Evolutionary conservation across 2,329 filamentous ascomycete species (phyloP), one percentile per base, ranked within the genome.

Genomic region (Alternaria novae-zelandiae): DNA sequence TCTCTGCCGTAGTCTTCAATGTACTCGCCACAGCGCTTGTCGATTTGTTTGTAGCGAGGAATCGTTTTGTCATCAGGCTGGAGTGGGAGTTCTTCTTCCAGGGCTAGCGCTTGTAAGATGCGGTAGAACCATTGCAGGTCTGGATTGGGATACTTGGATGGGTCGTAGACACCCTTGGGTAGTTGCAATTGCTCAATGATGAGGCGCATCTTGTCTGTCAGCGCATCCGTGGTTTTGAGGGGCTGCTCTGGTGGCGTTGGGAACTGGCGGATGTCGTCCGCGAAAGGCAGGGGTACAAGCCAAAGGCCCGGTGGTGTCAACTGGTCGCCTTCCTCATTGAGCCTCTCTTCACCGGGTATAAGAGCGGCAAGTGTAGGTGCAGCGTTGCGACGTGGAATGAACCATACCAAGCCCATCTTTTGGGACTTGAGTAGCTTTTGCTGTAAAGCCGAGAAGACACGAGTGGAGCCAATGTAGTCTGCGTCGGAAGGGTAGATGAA

Each of bases 401-500:
- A 96, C 96, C 96, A 99, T 0, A 92, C 93, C 10, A 99, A 82
- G 2, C 88, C 96, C 73, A 97, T 88, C 74, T 95, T 97, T 54
- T 93, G 85, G 53, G 91, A 89, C 59, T 89, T 88, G 5, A 95
- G 81, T 2, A 99, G 85, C 76, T 97, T 98, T 73, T 94, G 90
- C 82, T 96, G 94, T 21, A 99, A 82, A 0, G 96, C 93, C 3
- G 94, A 90, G 78, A 98, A 99, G 3, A 97, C 94, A 8, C 96
- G 90, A 0, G 94, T 96, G 2, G 94, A 98, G 20, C 96, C 96
- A 25, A 97, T 87, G 72, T 90, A 97, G 65, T 93, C 91, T 67
- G 94, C 90, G 80, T 99, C 96, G 17, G 91, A 96, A 0, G 96
- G 96, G 74, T 97, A 98, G 62, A 99, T 92, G 79, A 97, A 99